Evolutionary conservation across 2,329 filamentous ascomycete genomes (phyloP).

Genomic region (Trichoderma sp.): DNA sequence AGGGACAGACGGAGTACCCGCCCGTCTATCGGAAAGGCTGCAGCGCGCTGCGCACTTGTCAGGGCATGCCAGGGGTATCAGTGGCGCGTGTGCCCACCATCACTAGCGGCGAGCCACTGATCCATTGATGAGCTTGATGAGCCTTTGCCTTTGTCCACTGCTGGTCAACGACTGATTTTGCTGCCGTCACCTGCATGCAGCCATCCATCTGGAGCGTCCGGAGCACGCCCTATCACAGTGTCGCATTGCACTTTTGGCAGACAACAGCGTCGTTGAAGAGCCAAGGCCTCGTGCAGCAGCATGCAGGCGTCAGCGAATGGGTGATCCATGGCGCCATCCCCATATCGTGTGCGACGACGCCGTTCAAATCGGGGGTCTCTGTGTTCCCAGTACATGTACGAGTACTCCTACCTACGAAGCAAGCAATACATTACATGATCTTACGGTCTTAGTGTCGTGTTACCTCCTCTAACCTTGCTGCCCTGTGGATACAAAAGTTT

Average conservation of each 20-base stretch:
- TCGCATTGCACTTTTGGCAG: neutral
- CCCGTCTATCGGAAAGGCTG: constrained; percentile 21
- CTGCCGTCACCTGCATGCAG: constrained; percentile 13
- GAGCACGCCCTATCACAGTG: neutral
- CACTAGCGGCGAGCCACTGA: neutral
- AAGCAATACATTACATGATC: neutral
- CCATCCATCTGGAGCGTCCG: neutral
- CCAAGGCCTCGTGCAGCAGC: neutral
- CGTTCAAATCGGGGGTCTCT: neutral
- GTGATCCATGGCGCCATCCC: neutral
- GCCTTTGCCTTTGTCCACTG: neutral
- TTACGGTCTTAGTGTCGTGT: neutral
- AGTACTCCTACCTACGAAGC: neutral
- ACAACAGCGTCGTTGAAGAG: neutral
- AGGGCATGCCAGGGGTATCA: constrained; percentile 13
- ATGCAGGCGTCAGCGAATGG: constrained; percentile 5
- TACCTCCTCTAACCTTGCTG: neutral
- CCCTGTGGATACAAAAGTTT: neutral
- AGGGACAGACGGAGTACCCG: constrained; percentile 20
- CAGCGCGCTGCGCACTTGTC: constrained; percentile 10
- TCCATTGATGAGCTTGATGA: neutral
- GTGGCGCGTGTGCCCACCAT: constrained; percentile 15
- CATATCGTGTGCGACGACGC: neutral
- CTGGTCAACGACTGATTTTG: neutral
- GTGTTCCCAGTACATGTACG: neutral